Evolutionary conservation across 805 yeast species (phyloP).

Genomic region (Starmerella floris): DNA sequence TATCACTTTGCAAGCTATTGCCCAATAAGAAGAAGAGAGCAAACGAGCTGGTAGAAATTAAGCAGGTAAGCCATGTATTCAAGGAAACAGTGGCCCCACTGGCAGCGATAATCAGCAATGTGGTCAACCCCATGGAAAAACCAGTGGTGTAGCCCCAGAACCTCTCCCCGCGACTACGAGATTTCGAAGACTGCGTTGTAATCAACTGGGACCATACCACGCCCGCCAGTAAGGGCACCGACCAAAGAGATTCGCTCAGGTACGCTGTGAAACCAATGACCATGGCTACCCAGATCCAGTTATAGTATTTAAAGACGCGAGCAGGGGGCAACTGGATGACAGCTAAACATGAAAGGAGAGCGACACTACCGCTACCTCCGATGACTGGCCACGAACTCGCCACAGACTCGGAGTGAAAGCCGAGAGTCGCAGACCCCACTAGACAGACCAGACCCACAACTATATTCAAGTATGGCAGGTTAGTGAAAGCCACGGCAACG

Average conservation of each 20-base stretch:
- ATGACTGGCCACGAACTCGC: background rate
- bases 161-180: background rate
- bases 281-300: constrained; percentile 4
- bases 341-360: constrained; percentile 1
- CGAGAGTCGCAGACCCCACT: constrained; percentile 3
- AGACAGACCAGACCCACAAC: constrained; percentile 3
- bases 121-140: background rate
- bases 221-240: background rate
- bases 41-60: constrained; percentile 7
- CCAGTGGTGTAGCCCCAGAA: background rate
- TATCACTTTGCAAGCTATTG: background rate
- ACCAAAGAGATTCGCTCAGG: background rate
- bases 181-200: background rate
- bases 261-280: background rate
- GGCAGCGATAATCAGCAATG: background rate
- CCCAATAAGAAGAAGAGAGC: constrained; percentile 10
- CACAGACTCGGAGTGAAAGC: background rate
- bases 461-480: background rate
- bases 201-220: constrained; percentile 8
- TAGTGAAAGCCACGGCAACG: constrained; percentile 3
- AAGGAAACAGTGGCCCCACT: background rate
- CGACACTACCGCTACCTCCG: background rate
- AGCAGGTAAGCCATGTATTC: background rate
- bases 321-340: constrained; percentile 2
- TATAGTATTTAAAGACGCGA: background rate